phyloP scores from a whole-genome alignment of 148 eudicot genomes.

The Rheum nobile region DNA sequence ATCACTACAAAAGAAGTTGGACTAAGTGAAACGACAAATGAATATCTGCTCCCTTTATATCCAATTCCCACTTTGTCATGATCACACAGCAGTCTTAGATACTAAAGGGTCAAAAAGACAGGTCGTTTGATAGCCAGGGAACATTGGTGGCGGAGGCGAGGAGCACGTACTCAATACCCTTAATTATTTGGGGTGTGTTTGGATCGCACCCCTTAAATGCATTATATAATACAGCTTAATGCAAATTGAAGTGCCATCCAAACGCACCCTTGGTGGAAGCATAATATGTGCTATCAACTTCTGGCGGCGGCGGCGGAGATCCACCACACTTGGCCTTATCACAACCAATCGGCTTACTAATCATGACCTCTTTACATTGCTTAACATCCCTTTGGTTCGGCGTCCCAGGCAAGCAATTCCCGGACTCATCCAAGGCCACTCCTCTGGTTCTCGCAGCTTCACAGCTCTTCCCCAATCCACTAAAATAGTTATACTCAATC shows the following conservation, averaged over 20 bases:
- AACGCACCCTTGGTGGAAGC: neutral
- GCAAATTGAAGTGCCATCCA: no score
- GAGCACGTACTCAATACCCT: no score
- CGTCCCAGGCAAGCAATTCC: constrained; percentile 8
- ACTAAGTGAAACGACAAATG: neutral
- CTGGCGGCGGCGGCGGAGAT: neutral
- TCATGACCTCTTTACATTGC: neutral
- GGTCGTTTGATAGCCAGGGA: no score
- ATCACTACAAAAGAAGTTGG: neutral
- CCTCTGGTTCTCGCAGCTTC: neutral
- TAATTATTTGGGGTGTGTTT: no score
- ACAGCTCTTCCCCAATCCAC: neutral
- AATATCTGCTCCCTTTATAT: neutral
- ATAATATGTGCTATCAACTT: neutral
- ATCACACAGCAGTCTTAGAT: neutral
- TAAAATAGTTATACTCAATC: constrained; percentile 18
- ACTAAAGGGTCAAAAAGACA: neutral
- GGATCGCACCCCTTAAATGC: no score
- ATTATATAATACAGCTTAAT: no score
- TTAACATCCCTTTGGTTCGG: neutral
- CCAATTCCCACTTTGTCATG: neutral
- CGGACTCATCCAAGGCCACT: neutral
- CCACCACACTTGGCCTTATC: neutral
- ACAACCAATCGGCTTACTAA: neutral
- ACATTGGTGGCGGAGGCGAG: no score